A percentile compares a stretch with the other conserved stretches of the same genome.
Conservation (phyloP, 2,329 filamentous ascomycete genomes). For the Acrocalymma vagum region DNA sequence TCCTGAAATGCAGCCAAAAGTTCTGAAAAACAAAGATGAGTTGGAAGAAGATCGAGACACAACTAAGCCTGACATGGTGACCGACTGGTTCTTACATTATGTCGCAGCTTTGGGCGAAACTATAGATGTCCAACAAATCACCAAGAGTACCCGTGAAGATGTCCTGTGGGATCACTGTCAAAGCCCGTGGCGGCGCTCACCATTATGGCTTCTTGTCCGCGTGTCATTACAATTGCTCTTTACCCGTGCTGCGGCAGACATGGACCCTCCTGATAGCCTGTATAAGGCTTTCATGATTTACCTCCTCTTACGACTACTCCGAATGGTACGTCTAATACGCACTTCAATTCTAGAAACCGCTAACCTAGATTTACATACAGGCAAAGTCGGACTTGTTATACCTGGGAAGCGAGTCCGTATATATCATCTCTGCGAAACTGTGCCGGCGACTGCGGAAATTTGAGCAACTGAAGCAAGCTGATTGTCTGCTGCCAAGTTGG, state of each 20-base stretch:
- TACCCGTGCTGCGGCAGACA: conserved; percentile 26
- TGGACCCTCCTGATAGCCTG: neutral
- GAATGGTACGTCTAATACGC: conserved; percentile 33
- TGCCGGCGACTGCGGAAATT: conserved; percentile 31
- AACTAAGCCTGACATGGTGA: conserved; percentile 59
- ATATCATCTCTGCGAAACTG: conserved; percentile 29
- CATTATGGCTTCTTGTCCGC: conserved; percentile 65
- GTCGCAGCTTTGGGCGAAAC: conserved; percentile 45
- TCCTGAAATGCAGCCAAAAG: conserved; percentile 43
- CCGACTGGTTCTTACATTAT: conserved; percentile 58
- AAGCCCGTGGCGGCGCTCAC: conserved; percentile 60
- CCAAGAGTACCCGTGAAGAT: conserved; percentile 65
- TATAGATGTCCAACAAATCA: conserved; percentile 40
- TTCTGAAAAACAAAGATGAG: conserved; percentile 48
- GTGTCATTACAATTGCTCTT: conserved; percentile 56
- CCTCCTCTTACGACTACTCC: conserved; percentile 55
- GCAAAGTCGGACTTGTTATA: conserved; percentile 3
- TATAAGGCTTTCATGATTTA: conserved; percentile 65
- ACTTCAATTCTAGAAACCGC: conserved; percentile 57
- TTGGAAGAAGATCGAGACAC: conserved; percentile 60
- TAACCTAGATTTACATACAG: conserved; percentile 37
- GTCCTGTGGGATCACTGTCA: conserved; percentile 53
- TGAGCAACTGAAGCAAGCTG: conserved; percentile 15
- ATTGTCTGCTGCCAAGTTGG: conserved; percentile 11
- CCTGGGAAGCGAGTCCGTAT: conserved; percentile 17